Conservation (phyloP, 768 basidiomycete species). For the Sarcodon aspratus region DNA sequence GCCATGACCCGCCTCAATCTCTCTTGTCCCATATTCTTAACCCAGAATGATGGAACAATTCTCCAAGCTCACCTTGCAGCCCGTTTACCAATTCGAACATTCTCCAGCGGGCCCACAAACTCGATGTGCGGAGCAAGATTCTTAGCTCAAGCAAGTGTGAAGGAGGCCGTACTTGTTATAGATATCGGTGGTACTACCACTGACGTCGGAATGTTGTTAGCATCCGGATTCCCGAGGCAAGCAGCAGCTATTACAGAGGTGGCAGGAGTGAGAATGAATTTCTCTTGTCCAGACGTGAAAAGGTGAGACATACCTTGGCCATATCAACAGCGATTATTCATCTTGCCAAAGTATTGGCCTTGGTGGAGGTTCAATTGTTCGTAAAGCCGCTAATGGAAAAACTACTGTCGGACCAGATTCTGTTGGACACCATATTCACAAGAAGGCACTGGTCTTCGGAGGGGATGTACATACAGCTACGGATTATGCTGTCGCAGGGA, state of each 20-base stretch:
- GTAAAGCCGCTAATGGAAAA: constrained; percentile 17
- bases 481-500: constrained; percentile 38
- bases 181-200: constrained; percentile 61
- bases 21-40: constrained; percentile 40
- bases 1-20: constrained; percentile 37
- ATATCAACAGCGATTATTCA: constrained; percentile 6
- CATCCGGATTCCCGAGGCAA: constrained; percentile 50
- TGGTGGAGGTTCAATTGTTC: constrained; percentile 45
- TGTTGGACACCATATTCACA: constrained; percentile 42
- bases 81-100: constrained; percentile 51
- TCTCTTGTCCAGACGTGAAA: constrained; percentile 45
- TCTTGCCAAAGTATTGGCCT: constrained; percentile 39
- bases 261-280: constrained; percentile 49
- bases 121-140: constrained; percentile 62
- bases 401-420: constrained; percentile 55
- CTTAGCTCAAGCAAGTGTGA: constrained; percentile 31
- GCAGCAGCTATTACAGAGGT: constrained; percentile 53
- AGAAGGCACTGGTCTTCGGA: constrained; percentile 42
- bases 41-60: constrained; percentile 51
- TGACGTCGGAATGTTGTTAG: constrained; percentile 51
- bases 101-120: constrained; percentile 39
- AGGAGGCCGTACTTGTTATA: constrained; percentile 28
- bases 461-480: constrained; percentile 49
- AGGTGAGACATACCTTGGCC: constrained; percentile 5
- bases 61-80: constrained; percentile 38